Evolutionary conservation across 163 green algal species (phyloP), one percentile per base, ranked within the genome.

Genomic region (Chloromonas sp.): DNA sequence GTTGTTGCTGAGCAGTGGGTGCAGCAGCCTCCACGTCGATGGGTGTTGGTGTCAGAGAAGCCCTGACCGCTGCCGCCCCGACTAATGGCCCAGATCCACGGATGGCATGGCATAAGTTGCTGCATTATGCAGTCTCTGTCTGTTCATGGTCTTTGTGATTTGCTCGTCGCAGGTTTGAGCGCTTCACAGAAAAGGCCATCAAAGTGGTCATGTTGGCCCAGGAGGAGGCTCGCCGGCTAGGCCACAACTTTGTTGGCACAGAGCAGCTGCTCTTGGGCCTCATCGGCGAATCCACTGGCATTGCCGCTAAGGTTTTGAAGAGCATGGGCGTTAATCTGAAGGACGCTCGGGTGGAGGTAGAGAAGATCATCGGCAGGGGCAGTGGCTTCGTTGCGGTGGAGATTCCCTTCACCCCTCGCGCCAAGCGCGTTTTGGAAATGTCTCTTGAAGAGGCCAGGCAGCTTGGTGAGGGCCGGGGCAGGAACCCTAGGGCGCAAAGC

Each of bases 231-330:
- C 91, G 97, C 66, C 87, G 97, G 3, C 92, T 99, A 70, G 95
- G 95, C 81, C 94, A 98, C 90, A 97, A 97, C 89, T 97, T 97
- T 92, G 97, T 99, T 81, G 97, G 97, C 82, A 99, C 97, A n/a
- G 97, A 99, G 93, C 97, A 99, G 94, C 96, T 99, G 81, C 93
- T 99, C 85, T 92, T 99, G 76, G 97, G 97, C 59, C 93, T 99
- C 36, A 98, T 99, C 79, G 97, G 97, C 78, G 97, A 99, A 92
- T 96, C 92, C 78, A 99, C 96, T 60, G 97, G 97, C 82, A 99
- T 99, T 89, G 97, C 97, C 1, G 97, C 97, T 84, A 99, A 99
- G 94, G 97, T 99, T 80, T 93, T 99, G 62, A 99, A 99, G 94
- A 96, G 91, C 66, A 97, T 98, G 95, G 97, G 97, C 61, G 95